A percentile compares a stretch with the other conserved stretches of the same genome.
These are phyloP conservation scores for Draba incana DNA, from an alignment of 345 rosid species.

Conservation along the genomic window DNA sequence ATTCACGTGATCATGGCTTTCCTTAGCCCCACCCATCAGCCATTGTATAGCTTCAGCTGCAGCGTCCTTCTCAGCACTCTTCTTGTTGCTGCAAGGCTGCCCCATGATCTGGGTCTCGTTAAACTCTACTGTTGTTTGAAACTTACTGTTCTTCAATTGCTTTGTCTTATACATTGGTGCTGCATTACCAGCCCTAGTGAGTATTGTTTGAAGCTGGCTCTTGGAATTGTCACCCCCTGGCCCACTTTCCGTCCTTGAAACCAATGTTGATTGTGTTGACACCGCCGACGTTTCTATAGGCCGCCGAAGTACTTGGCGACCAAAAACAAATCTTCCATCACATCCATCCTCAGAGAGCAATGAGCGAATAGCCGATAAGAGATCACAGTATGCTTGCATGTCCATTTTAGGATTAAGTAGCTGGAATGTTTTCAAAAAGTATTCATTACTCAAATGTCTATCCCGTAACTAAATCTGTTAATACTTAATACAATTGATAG, in stretches of 20 bases:
- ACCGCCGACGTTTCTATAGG: conserved; percentile 41
- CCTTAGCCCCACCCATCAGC: conserved; percentile 63
- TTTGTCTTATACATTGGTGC: conserved; percentile 74
- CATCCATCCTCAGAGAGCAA: conserved; percentile 64
- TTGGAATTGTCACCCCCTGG: conserved; percentile 92
- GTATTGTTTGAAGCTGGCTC: conserved; percentile 85
- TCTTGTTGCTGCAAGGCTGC: conserved; percentile 84
- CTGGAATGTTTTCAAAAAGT: conserved; percentile 47
- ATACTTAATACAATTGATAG: background rate
- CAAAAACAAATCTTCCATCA: conserved; percentile 79
- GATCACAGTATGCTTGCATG: conserved; percentile 53
- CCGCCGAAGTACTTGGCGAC: conserved; percentile 52
- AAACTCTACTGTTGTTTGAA: conserved; percentile 72
- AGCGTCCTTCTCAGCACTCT: conserved; percentile 94
- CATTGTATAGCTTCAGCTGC: conserved; percentile 89
- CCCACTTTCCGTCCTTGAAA: conserved; percentile 68
- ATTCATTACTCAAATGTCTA: conserved; percentile 10
- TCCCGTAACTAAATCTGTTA: conserved; percentile 14
- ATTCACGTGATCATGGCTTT: conserved; percentile 52
- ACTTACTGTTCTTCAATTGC: conserved; percentile 74
- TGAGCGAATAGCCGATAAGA: conserved; percentile 60
- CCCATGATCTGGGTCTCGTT: conserved; percentile 77
- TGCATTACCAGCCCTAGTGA: conserved; percentile 76
- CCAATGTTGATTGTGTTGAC: conserved; percentile 43
- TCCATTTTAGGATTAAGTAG: conserved; percentile 69